Evolutionary conservation across 257 asterid genomes (phyloP), one percentile per base, ranked within the genome.

Genomic region (Paulownia fortunei): DNA sequence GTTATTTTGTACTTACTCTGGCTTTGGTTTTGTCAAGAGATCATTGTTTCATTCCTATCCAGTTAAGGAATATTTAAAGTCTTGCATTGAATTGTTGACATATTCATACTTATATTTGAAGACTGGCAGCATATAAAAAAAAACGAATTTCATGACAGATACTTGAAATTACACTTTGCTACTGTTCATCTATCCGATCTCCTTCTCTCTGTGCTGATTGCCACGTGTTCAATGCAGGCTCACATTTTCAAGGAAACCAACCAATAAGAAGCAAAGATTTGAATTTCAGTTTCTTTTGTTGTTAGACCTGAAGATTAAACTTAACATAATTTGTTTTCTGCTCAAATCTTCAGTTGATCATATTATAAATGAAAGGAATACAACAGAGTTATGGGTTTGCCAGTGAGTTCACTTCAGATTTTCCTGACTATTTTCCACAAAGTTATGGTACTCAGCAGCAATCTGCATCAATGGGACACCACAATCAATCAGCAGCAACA

Each of bases 11-110:
- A 73, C 37, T 56, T 65, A 24, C 41, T 69, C 26, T 58, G 62
- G 82, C 94, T 37, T 92, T 84, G 97, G 80, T 86, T 79, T 84
- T 83, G 85, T 88, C 98, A 88, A 87, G 65, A 66, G 86, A 58
- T 62, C 77, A 74, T 74, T 58, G 76, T 79, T 82, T 85, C 85
- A 80, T 78, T 66, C 88, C 89, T 89, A 85, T 87, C 96, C 91
- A 78, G 63, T 76, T 54, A 70, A 63, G 86, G 91, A 89, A 88
- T 83, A 87, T 76, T 72, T 12, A 36, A 56, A 77, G 54, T 32
- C 46, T 27, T 76, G 32, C 74, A 44, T 76, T 79, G 74, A 76
- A 62, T 26, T 81, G 79, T 87, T 84, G 83, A 81, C 82, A 83
- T 49, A 72, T 78, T 78, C n/a, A n/a, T n/a, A n/a, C n/a, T n/a